Conservation (phyloP, 176 grass and related monocot genomes). For the Triticum timopheevii region DNA sequence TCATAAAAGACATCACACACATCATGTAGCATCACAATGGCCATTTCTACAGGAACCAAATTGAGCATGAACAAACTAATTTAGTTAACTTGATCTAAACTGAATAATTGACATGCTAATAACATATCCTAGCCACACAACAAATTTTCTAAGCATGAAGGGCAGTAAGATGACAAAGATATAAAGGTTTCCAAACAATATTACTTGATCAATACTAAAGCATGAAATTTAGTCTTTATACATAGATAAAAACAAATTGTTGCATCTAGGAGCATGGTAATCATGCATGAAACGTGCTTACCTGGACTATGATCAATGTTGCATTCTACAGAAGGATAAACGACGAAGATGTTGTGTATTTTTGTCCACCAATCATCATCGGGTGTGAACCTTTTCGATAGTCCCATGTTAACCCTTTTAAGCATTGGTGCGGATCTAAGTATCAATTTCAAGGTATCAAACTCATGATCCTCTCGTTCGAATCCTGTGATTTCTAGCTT, state of each 20-base stretch:
- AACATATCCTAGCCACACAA: too few relatives aligned
- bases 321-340: neutral
- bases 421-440: neutral
- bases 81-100: too few relatives aligned
- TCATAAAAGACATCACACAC: too few relatives aligned
- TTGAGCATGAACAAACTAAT: too few relatives aligned
- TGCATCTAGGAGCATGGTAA: neutral
- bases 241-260: neutral
- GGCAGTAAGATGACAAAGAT: too few relatives aligned
- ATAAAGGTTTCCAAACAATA: too few relatives aligned
- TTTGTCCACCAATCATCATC: neutral
- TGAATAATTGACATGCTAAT: too few relatives aligned
- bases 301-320: neutral
- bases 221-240: neutral
- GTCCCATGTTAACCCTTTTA: neutral
- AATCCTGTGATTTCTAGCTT: neutral
- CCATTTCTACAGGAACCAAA: too few relatives aligned
- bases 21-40: too few relatives aligned
- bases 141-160: too few relatives aligned
- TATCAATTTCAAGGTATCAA: neutral
- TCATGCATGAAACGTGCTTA: neutral
- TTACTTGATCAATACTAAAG: neutral
- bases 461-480: neutral
- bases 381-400: neutral
- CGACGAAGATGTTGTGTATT: neutral